Percentiles rank a stretch among this genome's conserved stretches.
phyloP scores from a whole-genome alignment of 371 early-diverging fungal genomes.

The Mucor sp. region DNA sequence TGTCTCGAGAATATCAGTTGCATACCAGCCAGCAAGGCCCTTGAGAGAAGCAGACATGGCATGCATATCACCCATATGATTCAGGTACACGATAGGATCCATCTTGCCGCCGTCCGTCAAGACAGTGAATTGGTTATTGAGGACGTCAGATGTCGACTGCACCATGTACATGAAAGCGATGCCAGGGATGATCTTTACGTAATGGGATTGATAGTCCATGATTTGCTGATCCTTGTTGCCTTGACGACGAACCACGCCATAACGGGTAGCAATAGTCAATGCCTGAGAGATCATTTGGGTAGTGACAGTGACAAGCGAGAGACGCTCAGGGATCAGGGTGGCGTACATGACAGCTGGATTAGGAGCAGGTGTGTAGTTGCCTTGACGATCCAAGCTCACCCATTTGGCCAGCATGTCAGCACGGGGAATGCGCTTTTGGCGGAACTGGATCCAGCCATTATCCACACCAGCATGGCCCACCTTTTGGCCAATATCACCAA shows the following conservation, averaged over 20 bases:
- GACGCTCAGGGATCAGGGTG: constrained; percentile 69
- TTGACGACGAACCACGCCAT: constrained; percentile 69
- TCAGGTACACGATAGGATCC: constrained; percentile 49
- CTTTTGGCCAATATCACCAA: constrained; percentile 88
- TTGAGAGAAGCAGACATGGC: constrained; percentile 61
- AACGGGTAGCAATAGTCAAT: constrained; percentile 67
- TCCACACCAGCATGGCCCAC: constrained; percentile 83
- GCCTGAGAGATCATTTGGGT: constrained; percentile 51
- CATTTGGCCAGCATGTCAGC: constrained; percentile 78
- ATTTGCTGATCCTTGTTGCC: constrained; percentile 69
- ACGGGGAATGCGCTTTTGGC: constrained; percentile 83
- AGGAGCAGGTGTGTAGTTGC: constrained; percentile 59
- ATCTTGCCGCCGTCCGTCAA: constrained; percentile 45
- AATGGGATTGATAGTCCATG: constrained; percentile 70
- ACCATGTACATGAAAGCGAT: constrained; percentile 63
- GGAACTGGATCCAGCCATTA: constrained; percentile 95
- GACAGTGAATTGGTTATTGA: constrained; percentile 33
- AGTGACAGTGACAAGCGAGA: constrained; percentile 47
- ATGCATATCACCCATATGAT: constrained; percentile 65
- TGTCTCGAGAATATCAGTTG: constrained; percentile 60
- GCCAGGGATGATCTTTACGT: constrained; percentile 58
- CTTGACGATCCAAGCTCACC: constrained; percentile 64
- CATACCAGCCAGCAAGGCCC: constrained; percentile 58
- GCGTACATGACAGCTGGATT: constrained; percentile 65
- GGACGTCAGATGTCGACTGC: constrained; percentile 13